These are phyloP conservation scores for Boletellus ananas DNA, from an alignment of 768 basidiomycete species.

Conservation along the genomic window DNA sequence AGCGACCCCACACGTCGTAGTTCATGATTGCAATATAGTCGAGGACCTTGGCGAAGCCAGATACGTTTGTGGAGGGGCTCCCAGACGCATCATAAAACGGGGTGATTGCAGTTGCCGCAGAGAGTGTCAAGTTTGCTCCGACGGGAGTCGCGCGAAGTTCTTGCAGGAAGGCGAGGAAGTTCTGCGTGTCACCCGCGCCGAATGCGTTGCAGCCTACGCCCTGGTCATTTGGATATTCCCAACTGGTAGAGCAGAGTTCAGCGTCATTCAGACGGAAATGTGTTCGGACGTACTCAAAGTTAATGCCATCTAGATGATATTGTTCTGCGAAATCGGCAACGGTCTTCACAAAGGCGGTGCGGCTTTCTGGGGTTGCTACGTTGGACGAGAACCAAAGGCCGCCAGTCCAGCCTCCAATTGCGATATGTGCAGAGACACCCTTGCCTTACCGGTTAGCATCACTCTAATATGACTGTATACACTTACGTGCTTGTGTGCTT, in stretches of 20 bases:
- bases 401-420: conserved; percentile 73
- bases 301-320: conserved; percentile 57
- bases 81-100: conserved; percentile 65
- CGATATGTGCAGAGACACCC: conserved; percentile 53
- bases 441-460: conserved; percentile 20
- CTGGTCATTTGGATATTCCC: conserved; percentile 75
- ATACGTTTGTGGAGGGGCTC: conserved; percentile 64
- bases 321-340: conserved; percentile 44
- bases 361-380: conserved; percentile 52
- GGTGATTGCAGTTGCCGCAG: conserved; percentile 61
- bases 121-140: conserved; percentile 45
- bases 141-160: conserved; percentile 54
- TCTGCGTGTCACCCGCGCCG: conserved; percentile 55
- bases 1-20: conserved; percentile 59
- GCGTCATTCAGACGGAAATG: background rate
- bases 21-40: conserved; percentile 64
- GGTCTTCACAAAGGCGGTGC: conserved; percentile 63
- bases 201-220: conserved; percentile 72
- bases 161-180: conserved; percentile 75
- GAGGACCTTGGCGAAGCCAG: conserved; percentile 65
- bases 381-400: conserved; percentile 58
- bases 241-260: conserved; percentile 43
- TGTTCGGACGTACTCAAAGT: conserved; percentile 23
- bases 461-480: background rate
- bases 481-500: conserved; percentile 37